These are phyloP conservation scores for Crepidotus variabilis DNA, from an alignment of 768 basidiomycete species.

Conservation along the genomic window DNA sequence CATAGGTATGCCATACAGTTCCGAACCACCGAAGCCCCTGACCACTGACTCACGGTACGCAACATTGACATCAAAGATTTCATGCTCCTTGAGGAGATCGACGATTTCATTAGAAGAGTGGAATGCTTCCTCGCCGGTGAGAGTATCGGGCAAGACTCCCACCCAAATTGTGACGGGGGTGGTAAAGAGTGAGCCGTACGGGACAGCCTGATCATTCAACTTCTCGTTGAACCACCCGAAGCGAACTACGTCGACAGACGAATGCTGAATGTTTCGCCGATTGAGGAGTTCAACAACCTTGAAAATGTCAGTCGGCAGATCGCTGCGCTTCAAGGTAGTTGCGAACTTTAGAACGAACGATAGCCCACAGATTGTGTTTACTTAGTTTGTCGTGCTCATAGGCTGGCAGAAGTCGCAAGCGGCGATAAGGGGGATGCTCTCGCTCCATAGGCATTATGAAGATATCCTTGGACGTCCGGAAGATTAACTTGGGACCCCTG, in stretches of 20 bases:
- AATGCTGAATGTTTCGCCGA: constrained; percentile 14
- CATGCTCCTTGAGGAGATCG: constrained; percentile 24
- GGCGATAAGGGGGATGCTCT: constrained; percentile 18
- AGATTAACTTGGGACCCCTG: not conserved
- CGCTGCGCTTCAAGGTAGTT: constrained; percentile 25
- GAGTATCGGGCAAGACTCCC: constrained; percentile 30
- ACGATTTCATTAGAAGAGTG: constrained; percentile 24
- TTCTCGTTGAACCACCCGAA: constrained; percentile 21
- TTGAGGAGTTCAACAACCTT: constrained; percentile 27
- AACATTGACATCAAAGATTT: constrained; percentile 31
- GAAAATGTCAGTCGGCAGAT: constrained; percentile 25
- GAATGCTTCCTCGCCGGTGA: constrained; percentile 24
- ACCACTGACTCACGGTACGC: constrained; percentile 29
- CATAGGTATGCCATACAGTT: constrained; percentile 20
- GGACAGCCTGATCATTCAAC: constrained; percentile 10
- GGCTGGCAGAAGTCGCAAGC: constrained; percentile 27
- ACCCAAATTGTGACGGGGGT: constrained; percentile 34
- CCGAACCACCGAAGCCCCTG: constrained; percentile 19
- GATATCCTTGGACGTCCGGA: constrained; percentile 1
- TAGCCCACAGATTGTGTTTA: constrained; percentile 25
- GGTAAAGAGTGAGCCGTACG: constrained; percentile 15
- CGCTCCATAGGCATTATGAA: not conserved
- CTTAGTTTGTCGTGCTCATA: constrained; percentile 24
- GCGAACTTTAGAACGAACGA: constrained; percentile 29
- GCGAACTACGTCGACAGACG: constrained; percentile 27